A percentile compares a stretch with the other conserved stretches of the same genome.
These are phyloP conservation scores for Ceratobasidium sp. DNA, from an alignment of 1,284 basidiomycete genomes.

Conservation along the genomic window DNA sequence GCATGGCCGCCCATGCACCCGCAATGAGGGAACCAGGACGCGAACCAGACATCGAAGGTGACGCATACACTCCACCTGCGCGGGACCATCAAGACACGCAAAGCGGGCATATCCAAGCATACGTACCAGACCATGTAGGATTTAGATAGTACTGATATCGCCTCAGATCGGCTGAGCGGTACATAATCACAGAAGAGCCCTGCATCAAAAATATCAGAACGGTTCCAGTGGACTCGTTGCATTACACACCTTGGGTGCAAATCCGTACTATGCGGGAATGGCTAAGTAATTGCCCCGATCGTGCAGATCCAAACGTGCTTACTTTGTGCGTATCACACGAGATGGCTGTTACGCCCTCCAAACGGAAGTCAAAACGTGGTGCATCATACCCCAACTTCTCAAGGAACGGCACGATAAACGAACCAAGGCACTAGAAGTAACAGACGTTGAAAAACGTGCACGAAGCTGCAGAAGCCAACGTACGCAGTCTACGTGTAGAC, in stretches of 20 bases:
- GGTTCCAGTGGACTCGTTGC: background rate
- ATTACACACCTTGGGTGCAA: constrained; percentile 78
- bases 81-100: background rate
- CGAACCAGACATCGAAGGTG: constrained; percentile 89
- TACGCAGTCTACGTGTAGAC: constrained; percentile 80
- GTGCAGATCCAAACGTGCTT: constrained; percentile 48
- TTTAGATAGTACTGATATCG: constrained; percentile 88
- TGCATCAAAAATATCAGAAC: constrained; percentile 54
- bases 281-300: constrained; percentile 22
- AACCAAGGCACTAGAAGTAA: constrained; percentile 88
- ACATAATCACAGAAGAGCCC: constrained; percentile 97
- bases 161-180: constrained; percentile 79
- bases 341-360: constrained; percentile 89
- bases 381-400: constrained; percentile 66
- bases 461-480: constrained; percentile 42
- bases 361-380: constrained; percentile 86
- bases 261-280: constrained; percentile 72
- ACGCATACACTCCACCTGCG: constrained; percentile 80
- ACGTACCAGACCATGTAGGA: constrained; percentile 79
- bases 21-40: constrained; percentile 93
- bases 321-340: constrained; percentile 95
- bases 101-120: constrained; percentile 50
- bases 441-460: background rate
- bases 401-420: constrained; percentile 92
- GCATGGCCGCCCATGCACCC: constrained; percentile 96